These are phyloP conservation scores for Gaillardinia entomophila DNA, from an alignment of 805 yeast species.

Conservation along the genomic window DNA sequence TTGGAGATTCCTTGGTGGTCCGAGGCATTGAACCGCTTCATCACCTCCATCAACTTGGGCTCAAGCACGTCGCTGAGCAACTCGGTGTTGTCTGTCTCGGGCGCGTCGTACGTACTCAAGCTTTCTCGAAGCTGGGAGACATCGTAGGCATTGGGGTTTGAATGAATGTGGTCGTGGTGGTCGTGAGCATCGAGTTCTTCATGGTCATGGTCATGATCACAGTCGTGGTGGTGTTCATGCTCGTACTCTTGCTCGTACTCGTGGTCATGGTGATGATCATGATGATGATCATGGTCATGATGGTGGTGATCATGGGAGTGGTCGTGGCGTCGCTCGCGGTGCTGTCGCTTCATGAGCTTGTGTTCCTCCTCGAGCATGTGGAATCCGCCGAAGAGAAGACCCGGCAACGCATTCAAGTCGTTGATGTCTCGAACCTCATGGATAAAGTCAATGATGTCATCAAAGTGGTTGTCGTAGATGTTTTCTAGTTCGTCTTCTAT, in stretches of 20 bases:
- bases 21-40: conserved; percentile 13
- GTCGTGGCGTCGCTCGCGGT: conserved; percentile 1
- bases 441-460: conserved; percentile 33
- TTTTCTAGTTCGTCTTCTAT: conserved; percentile 73
- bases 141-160: conserved; percentile 1
- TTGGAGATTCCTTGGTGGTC: no score
- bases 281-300: conserved; percentile 2
- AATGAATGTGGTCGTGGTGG: neutral
- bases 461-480: conserved; percentile 64
- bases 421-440: conserved; percentile 35
- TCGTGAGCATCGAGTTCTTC: neutral
- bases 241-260: neutral
- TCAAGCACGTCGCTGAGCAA: conserved; percentile 18
- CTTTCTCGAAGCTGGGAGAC: neutral
- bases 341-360: conserved; percentile 21
- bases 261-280: neutral
- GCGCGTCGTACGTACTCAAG: neutral
- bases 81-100: conserved; percentile 1
- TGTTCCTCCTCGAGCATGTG: conserved; percentile 31
- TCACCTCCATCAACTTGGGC: conserved; percentile 11
- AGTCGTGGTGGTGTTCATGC: conserved; percentile 2
- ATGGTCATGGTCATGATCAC: conserved; percentile 1
- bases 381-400: conserved; percentile 29
- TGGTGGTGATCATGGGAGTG: conserved; percentile 2
- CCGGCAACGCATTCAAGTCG: conserved; percentile 30